Percentiles rank a stretch among this genome's conserved stretches.
Conservation (phyloP, 768 basidiomycete species). For the Ephemerocybe angulata region DNA sequence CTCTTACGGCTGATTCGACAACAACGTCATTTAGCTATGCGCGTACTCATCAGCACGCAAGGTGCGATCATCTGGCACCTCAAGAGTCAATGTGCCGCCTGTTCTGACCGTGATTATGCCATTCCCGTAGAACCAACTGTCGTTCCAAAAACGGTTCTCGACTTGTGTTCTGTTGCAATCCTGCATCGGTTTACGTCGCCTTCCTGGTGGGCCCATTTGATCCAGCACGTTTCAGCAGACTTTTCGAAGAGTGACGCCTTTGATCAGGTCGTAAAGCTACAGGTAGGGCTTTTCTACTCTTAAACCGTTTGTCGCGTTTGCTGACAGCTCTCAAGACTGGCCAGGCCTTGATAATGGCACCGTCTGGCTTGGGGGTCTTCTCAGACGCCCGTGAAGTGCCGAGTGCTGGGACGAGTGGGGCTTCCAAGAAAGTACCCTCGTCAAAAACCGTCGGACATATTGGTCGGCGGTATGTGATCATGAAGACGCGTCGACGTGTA, state of each 20-base stretch:
- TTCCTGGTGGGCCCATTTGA: conserved; percentile 69
- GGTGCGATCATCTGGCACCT: conserved; percentile 31
- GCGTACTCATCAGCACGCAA: conserved; percentile 73
- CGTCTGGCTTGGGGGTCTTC: conserved; percentile 53
- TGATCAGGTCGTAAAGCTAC: conserved; percentile 59
- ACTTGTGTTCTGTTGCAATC: conserved; percentile 62
- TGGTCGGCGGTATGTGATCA: conserved; percentile 54
- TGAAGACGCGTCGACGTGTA: conserved; percentile 59
- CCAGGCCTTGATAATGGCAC: conserved; percentile 65
- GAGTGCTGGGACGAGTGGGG: too few relatives aligned
- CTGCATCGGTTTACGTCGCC: conserved; percentile 74
- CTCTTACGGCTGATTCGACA: conserved; percentile 60
- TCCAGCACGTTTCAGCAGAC: conserved; percentile 64
- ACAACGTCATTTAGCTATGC: conserved; percentile 69
- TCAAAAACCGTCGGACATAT: conserved; percentile 32
- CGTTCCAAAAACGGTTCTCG: conserved; percentile 62
- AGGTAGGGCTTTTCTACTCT: conserved; percentile 37
- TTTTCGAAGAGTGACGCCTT: conserved; percentile 58
- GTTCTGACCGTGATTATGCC: conserved; percentile 1
- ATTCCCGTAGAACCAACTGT: conserved; percentile 60
- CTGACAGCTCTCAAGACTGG: conserved; percentile 51
- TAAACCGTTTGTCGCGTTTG: neutral
- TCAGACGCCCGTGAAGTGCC: neutral
- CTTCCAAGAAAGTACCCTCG: too few relatives aligned
- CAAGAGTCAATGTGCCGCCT: too few relatives aligned